phyloP scores from a whole-genome alignment of 352 stramenopile species.

The Phytopythium montanum region DNA sequence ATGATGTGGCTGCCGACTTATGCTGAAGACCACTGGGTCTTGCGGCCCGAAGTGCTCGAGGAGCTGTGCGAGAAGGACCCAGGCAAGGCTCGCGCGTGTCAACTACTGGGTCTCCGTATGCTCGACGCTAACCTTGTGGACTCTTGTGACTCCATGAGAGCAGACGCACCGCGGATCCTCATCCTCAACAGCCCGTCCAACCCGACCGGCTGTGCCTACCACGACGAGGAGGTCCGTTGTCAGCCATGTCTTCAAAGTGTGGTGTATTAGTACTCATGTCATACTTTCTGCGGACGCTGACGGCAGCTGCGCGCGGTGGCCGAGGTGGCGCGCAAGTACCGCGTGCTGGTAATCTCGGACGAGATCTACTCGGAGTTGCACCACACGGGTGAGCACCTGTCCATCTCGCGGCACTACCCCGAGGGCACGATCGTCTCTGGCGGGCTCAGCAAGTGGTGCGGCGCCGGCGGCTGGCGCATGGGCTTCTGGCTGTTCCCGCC shows the following conservation, averaged over 20 bases:
- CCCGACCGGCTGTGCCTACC: slow-evolving; percentile 80
- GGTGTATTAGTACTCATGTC: neutral
- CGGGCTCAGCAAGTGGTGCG: slow-evolving; percentile 87
- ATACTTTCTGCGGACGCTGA: neutral
- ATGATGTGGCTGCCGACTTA: slow-evolving; percentile 87
- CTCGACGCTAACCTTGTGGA: neutral
- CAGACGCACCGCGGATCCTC: slow-evolving; percentile 79
- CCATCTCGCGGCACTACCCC: slow-evolving; percentile 83
- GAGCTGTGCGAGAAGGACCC: slow-evolving; percentile 73
- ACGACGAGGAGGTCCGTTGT: slow-evolving; percentile 57
- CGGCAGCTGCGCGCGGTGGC: slow-evolving; percentile 57
- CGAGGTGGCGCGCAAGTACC: slow-evolving; percentile 75
- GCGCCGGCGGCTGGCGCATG: slow-evolving; percentile 84
- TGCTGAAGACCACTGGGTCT: slow-evolving; percentile 74
- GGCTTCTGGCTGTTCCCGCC: slow-evolving; percentile 85
- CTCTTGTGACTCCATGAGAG: neutral
- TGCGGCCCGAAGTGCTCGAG: slow-evolving; percentile 80
- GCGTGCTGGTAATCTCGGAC: slow-evolving; percentile 87
- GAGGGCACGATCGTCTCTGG: slow-evolving; percentile 88
- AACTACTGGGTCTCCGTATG: neutral
- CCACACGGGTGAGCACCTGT: slow-evolving; percentile 67
- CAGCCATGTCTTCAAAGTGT: neutral
- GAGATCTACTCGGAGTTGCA: slow-evolving; percentile 89
- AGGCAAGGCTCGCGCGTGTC: slow-evolving; percentile 23
- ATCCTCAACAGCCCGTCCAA: slow-evolving; percentile 88